A percentile compares a stretch with the other conserved stretches of the same genome.
Evolutionary conservation across 441 rosid genomes (phyloP).

Genomic region (Populus hybrid): DNA sequence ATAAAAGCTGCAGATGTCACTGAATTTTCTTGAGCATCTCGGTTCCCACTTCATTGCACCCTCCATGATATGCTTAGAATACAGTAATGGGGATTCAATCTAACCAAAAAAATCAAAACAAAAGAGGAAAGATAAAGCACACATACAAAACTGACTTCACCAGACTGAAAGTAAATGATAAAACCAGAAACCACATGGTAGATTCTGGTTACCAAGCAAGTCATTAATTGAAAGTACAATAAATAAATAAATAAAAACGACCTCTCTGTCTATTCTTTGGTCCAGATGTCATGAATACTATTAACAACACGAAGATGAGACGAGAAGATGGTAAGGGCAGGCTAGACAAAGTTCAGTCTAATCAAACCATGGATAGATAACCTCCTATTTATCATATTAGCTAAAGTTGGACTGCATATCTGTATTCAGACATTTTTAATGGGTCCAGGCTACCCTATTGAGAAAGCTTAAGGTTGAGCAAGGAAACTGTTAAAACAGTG

Average conservation of each 20-base stretch:
- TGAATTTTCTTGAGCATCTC: constrained; percentile 27
- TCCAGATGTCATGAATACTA: neutral
- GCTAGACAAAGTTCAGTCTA: neutral
- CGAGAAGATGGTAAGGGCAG: neutral
- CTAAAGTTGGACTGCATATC: neutral
- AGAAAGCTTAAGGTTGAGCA: neutral
- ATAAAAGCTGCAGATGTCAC: constrained; percentile 21
- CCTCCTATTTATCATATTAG: neutral
- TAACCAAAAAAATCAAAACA: neutral
- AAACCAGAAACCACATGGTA: neutral
- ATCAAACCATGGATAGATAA: neutral
- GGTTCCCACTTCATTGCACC: constrained; percentile 51
- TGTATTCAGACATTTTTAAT: neutral
- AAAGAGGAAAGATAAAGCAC: neutral
- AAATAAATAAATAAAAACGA: too few relatives aligned
- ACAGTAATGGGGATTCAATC: constrained; percentile 26
- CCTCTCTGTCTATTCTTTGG: neutral
- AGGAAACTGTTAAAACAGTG: neutral
- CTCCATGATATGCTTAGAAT: constrained; percentile 33
- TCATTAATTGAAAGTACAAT: neutral
- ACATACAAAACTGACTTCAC: neutral
- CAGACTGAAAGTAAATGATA: neutral
- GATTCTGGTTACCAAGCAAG: neutral
- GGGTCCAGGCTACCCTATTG: neutral
- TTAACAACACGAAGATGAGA: neutral